phyloP scores from a whole-genome alignment of 148 eudicot genomes.

The Amaranthus cruentus region DNA sequence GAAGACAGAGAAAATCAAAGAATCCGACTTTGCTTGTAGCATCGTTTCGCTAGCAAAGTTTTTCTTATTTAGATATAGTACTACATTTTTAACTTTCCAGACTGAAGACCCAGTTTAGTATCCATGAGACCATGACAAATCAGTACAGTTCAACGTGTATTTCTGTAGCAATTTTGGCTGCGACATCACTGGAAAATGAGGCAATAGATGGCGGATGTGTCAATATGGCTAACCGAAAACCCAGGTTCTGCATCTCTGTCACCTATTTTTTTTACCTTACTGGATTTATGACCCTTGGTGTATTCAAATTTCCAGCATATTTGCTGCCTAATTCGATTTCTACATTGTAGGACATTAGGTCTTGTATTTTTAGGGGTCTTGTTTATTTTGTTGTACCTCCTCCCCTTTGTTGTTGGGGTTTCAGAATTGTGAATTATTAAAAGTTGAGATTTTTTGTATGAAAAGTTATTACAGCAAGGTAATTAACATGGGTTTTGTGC shows the following conservation, averaged over 20 bases:
- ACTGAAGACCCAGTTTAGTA: conserved; percentile 9
- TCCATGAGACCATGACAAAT: not conserved
- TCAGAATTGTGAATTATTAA: conserved; percentile 9
- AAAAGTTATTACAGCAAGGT: no score
- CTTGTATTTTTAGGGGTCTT: not conserved
- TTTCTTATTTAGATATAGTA: conserved; percentile 1
- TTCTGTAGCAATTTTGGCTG: conserved; percentile 24
- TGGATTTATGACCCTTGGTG: not conserved
- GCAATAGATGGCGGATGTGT: not conserved
- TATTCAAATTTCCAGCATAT: not conserved
- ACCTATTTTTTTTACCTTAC: not conserved
- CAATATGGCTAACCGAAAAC: not conserved
- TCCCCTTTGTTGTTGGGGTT: not conserved
- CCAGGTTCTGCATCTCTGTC: no score
- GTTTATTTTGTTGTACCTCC: not conserved
- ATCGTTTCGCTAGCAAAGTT: not conserved
- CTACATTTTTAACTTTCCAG: conserved; percentile 10
- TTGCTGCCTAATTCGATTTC: no score
- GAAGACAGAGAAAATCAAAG: conserved; percentile 48
- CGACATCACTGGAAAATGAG: not conserved
- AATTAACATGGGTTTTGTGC: not conserved
- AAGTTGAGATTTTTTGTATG: not conserved
- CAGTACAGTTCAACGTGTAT: conserved; percentile 8
- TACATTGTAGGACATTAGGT: not conserved
- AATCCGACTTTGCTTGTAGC: conserved; percentile 71